Evolutionary conservation across 768 basidiomycete species (phyloP).

Genomic region (Lentinula aciculospora): DNA sequence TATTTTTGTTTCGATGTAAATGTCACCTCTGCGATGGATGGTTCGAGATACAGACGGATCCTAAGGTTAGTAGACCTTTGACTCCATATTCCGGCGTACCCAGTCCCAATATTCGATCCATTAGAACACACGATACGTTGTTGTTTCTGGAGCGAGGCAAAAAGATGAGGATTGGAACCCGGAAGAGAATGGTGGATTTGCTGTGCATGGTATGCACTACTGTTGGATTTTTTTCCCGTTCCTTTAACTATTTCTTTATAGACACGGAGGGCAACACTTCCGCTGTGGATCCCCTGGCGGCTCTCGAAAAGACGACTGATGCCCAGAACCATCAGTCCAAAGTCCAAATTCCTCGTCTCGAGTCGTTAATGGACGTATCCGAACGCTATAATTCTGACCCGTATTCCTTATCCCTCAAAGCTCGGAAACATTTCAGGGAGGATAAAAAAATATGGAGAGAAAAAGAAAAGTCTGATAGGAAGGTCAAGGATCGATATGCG

Average conservation of each 20-base stretch:
- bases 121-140: conserved; percentile 94
- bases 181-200: conserved; percentile 91
- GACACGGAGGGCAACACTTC: conserved; percentile 64
- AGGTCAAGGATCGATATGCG: conserved; percentile 69
- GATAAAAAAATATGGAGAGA: conserved; percentile 78
- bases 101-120: too few relatives aligned
- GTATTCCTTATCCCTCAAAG: conserved; percentile 67
- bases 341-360: conserved; percentile 75
- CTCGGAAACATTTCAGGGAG: conserved; percentile 78
- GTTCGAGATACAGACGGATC: conserved; percentile 98
- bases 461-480: conserved; percentile 65
- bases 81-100: too few relatives aligned
- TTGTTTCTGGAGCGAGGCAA: conserved; percentile 85
- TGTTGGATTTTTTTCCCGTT: not conserved
- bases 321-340: conserved; percentile 68
- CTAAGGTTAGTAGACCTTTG: conserved; percentile 53
- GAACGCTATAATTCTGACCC: conserved; percentile 84
- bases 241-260: conserved; percentile 17
- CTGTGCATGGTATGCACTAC: conserved; percentile 63
- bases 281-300: conserved; percentile 79
- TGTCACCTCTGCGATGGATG: conserved; percentile 94
- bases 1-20: conserved; percentile 95
- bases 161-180: conserved; percentile 98
- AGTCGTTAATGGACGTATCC: conserved; percentile 71
- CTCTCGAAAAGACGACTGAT: conserved; percentile 83